phyloP scores from a whole-genome alignment of 306 rosid species.

The Castanospermum australe region DNA sequence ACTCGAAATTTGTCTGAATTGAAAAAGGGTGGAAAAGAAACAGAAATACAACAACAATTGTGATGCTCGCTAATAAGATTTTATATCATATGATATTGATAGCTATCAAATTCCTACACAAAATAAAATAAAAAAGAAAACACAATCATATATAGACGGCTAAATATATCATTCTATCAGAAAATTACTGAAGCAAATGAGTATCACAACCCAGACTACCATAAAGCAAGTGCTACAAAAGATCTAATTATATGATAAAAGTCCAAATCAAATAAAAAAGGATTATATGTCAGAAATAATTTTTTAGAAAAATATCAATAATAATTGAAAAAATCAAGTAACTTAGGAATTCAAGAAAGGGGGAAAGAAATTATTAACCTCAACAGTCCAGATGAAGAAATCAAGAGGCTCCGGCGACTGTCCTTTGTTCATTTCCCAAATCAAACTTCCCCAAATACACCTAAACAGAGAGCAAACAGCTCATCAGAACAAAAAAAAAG shows the following conservation, averaged over 20 bases:
- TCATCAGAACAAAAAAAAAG: neutral
- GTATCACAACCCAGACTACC: neutral
- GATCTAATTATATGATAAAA: conserved; percentile 24
- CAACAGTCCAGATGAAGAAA: conserved; percentile 99
- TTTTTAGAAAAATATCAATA: neutral
- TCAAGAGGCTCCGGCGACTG: conserved; percentile 97
- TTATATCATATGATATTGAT: neutral
- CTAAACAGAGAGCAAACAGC: conserved; percentile 40
- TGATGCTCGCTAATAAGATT: neutral
- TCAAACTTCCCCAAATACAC: conserved; percentile 42
- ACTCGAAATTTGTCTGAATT: neutral
- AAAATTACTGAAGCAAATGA: neutral
- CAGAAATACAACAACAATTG: neutral
- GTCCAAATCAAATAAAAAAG: conserved; percentile 22
- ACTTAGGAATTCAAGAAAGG: neutral
- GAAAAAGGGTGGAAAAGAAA: neutral
- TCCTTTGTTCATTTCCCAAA: conserved; percentile 77
- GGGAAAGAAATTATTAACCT: conserved; percentile 49
- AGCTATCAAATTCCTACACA: conserved; percentile 17
- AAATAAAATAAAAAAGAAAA: neutral
- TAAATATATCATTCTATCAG: neutral
- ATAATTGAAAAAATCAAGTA: neutral
- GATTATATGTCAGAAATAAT: neutral
- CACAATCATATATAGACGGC: neutral
- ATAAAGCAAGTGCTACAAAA: conserved; percentile 2